Conservation (phyloP, 2,329 filamentous ascomycete genomes). For the Xylaria polymorpha region DNA sequence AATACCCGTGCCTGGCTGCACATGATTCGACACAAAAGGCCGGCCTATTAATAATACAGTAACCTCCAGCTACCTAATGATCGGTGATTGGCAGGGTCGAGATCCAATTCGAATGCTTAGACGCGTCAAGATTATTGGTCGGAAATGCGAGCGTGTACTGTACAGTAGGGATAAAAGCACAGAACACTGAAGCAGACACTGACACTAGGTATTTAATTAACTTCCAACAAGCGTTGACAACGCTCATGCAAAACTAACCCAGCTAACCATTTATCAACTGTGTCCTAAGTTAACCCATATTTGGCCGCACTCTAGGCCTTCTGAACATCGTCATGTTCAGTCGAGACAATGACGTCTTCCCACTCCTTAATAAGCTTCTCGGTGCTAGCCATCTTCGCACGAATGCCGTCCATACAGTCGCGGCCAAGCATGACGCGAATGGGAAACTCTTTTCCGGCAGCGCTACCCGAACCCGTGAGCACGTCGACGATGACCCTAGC, state of each 20-base stretch:
- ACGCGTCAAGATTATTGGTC: not conserved
- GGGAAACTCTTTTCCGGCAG: slow-evolving; percentile 62
- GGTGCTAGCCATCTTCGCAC: slow-evolving; percentile 57
- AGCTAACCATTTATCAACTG: not conserved
- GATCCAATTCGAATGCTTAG: not conserved
- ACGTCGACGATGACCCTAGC: slow-evolving; percentile 65
- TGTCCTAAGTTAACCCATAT: not conserved
- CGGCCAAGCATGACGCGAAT: slow-evolving; percentile 65
- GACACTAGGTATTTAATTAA: no score
- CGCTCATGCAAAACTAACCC: not conserved
- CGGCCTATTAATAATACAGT: not conserved
- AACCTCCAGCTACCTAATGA: no score
- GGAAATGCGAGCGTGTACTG: not conserved
- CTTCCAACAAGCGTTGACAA: not conserved
- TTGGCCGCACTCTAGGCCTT: slow-evolving; percentile 24
- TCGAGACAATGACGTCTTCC: slow-evolving; percentile 57
- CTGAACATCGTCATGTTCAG: slow-evolving; percentile 50
- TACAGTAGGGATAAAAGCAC: not conserved
- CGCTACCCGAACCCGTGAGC: slow-evolving; percentile 62
- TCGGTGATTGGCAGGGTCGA: not conserved
- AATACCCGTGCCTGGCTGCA: no score
- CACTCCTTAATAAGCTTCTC: slow-evolving; percentile 61
- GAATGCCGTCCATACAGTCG: slow-evolving; percentile 59
- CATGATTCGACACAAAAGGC: not conserved
- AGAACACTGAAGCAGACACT: no score